Conservation (phyloP, 768 basidiomycete species). For the Paxillus rubicundulus region DNA sequence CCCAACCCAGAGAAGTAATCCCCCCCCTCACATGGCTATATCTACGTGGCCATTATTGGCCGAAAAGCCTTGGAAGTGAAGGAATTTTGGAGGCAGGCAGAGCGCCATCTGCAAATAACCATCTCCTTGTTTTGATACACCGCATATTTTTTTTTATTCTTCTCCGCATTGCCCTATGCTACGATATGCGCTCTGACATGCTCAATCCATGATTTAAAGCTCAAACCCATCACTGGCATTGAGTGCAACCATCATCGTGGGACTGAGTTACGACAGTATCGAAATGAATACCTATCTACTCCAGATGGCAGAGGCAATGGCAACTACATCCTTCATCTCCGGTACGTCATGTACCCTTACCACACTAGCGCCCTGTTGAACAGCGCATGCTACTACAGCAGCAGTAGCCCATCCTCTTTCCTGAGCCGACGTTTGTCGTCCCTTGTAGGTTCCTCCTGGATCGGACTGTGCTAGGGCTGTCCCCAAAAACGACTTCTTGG, state of each 20-base stretch:
- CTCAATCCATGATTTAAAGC: slow-evolving; percentile 11
- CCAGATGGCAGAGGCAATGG: slow-evolving; percentile 64
- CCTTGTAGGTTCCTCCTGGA: slow-evolving; percentile 36
- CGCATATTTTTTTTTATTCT: slow-evolving; percentile 8
- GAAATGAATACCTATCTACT: not conserved
- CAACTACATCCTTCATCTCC: slow-evolving; percentile 72
- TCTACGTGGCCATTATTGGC: slow-evolving; percentile 11
- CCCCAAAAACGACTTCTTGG: slow-evolving; percentile 84
- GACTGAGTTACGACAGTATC: no score
- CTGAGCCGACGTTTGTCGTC: slow-evolving; percentile 54
- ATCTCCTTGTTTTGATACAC: slow-evolving; percentile 10
- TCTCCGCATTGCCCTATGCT: slow-evolving; percentile 14
- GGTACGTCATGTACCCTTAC: slow-evolving; percentile 82
- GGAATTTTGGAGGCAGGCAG: slow-evolving; percentile 5
- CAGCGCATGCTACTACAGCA: slow-evolving; percentile 67
- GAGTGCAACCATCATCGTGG: no score
- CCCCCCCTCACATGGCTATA: slow-evolving; percentile 2
- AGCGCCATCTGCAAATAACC: slow-evolving; percentile 2
- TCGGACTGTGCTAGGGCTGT: slow-evolving; percentile 52
- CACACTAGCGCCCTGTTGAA: slow-evolving; percentile 68
- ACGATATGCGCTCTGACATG: slow-evolving; percentile 24
- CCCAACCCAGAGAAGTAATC: slow-evolving; percentile 30
- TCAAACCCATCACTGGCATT: no score
- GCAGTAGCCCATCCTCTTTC: slow-evolving; percentile 81
- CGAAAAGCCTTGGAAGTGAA: slow-evolving; percentile 16